phyloP scores from a whole-genome alignment of 2,329 filamentous ascomycete genomes.

The Aureobasidium sp. region DNA sequence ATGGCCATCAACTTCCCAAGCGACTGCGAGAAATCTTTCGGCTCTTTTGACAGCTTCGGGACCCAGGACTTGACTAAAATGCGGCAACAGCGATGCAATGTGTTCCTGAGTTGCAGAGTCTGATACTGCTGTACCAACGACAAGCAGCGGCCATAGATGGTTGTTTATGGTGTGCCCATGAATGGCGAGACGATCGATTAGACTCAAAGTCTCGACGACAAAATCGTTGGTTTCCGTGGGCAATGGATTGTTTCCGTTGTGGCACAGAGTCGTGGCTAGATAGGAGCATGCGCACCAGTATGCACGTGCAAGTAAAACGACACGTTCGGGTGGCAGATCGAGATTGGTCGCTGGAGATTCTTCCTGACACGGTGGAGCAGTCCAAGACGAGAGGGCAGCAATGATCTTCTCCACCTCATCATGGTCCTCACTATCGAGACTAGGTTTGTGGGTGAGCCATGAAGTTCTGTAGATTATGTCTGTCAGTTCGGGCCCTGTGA shows the following conservation, averaged over 20 bases:
- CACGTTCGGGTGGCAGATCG: background rate
- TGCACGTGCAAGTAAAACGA: background rate
- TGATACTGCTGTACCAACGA: constrained; percentile 5
- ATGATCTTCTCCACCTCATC: background rate
- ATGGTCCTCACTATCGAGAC: background rate
- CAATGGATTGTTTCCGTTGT: background rate
- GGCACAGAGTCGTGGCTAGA: background rate
- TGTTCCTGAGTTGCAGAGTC: background rate
- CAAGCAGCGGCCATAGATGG: constrained; percentile 5
- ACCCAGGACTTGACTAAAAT: background rate
- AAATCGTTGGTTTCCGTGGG: background rate
- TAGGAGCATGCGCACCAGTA: constrained; percentile 14
- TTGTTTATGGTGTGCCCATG: background rate
- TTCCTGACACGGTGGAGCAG: constrained; percentile 1
- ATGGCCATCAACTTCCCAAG: background rate
- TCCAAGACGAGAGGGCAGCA: background rate
- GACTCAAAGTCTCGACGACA: background rate
- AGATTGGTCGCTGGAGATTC: background rate
- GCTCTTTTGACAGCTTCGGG: constrained; percentile 1
- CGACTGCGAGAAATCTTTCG: background rate
- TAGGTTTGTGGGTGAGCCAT: background rate
- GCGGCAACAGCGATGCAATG: background rate
- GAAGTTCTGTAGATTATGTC: constrained; percentile 13
- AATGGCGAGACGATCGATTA: background rate
- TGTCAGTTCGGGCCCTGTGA: background rate